phyloP scores from a whole-genome alignment of 768 basidiomycete genomes.

The Lactifluus volemus region DNA sequence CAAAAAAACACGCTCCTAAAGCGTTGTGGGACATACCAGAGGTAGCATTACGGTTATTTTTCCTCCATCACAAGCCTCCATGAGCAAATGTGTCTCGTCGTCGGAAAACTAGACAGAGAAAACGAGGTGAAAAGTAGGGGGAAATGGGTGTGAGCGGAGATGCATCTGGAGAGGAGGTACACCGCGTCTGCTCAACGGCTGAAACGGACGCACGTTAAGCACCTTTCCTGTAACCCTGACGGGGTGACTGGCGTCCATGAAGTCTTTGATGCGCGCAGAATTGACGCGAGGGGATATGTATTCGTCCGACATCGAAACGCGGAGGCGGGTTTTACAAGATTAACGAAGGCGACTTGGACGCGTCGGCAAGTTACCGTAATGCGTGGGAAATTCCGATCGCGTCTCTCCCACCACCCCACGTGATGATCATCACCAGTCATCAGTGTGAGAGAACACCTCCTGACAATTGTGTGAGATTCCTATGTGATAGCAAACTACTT shows the following conservation, averaged over 20 bases:
- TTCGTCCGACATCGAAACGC: background rate
- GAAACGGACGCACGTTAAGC: constrained; percentile 8
- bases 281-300: constrained; percentile 16
- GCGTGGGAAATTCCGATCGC: no score
- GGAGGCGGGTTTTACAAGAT: no score
- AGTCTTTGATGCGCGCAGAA: constrained; percentile 8
- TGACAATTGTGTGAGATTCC: no score
- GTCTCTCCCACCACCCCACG: no score
- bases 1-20: no score
- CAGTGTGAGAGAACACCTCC: no score
- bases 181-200: background rate
- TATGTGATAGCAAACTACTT: no score
- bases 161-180: no score
- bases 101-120: constrained; percentile 2
- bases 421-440: no score
- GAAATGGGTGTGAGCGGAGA: background rate
- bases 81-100: constrained; percentile 8
- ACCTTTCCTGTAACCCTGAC: constrained; percentile 17
- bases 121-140: background rate
- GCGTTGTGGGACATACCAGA: background rate
- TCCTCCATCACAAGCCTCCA: constrained; percentile 18
- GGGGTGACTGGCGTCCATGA: constrained; percentile 1
- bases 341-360: no score
- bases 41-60: constrained; percentile 8
- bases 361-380: no score